phyloP scores from a whole-genome alignment of 2,329 filamentous ascomycete genomes.

The Aspergillus clavatus region DNA sequence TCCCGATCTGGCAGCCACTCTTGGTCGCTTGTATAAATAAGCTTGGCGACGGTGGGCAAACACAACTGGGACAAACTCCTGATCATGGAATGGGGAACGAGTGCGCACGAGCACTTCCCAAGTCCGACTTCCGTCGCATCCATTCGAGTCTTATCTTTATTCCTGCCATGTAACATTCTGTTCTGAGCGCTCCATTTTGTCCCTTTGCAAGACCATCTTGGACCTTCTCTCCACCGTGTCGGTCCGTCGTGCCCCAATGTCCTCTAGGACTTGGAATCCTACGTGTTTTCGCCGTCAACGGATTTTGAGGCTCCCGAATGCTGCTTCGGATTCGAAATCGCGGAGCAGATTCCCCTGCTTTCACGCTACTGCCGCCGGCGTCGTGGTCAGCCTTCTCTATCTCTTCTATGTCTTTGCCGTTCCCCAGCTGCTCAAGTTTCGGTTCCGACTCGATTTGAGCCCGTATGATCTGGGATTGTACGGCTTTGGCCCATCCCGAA shows the following conservation, averaged over 20 bases:
- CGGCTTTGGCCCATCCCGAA: constrained; percentile 27
- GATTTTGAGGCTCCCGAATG: neutral
- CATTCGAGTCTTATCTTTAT: neutral
- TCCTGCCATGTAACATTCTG: neutral
- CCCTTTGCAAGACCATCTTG: neutral
- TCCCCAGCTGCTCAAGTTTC: constrained; percentile 15
- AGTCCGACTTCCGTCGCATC: neutral
- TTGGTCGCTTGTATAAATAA: neutral
- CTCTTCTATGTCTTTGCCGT: constrained; percentile 16
- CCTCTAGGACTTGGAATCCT: constrained; percentile 10
- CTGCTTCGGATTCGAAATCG: neutral
- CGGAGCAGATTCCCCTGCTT: constrained; percentile 6
- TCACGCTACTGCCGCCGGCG: constrained; percentile 5
- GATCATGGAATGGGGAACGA: neutral
- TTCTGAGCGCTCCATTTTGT: neutral
- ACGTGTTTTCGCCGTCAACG: constrained; percentile 5
- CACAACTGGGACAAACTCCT: neutral
- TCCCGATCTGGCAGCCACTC: neutral
- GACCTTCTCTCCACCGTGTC: neutral
- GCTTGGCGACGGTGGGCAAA: neutral
- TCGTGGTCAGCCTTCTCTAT: constrained; percentile 13
- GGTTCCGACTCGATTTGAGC: constrained; percentile 15
- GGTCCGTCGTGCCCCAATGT: constrained; percentile 14
- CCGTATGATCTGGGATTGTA: constrained; percentile 29
- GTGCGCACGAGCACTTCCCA: neutral